These are phyloP conservation scores for Marasmius tenuissimus DNA, from an alignment of 1,284 basidiomycete species.

Conservation along the genomic window DNA sequence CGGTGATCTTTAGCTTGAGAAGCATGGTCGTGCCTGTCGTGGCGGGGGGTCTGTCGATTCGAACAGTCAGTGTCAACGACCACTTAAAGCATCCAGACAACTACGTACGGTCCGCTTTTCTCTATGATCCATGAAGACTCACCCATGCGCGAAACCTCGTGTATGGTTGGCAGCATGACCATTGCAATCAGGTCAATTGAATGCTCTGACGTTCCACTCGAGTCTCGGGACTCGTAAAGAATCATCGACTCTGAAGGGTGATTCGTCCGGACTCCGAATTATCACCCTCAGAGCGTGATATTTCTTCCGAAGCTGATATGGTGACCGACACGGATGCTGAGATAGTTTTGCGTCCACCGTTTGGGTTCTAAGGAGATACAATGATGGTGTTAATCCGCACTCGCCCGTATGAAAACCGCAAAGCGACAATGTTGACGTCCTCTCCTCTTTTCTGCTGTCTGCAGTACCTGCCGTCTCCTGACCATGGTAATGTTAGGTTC, in stretches of 20 bases:
- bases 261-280: not conserved
- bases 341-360: not conserved
- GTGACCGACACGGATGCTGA: not conserved
- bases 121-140: not conserved
- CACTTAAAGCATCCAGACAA: not conserved
- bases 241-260: not conserved
- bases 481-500: not conserved
- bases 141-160: not conserved
- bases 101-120: not conserved
- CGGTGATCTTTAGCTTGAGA: not conserved
- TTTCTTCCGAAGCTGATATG: not conserved
- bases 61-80: not conserved
- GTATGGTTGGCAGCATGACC: not conserved
- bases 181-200: not conserved
- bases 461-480: not conserved
- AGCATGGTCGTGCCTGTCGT: not conserved
- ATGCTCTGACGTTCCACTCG: not conserved
- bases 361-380: not conserved
- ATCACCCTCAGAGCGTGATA: not conserved
- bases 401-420: not conserved
- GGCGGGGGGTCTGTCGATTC: not conserved
- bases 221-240: not conserved
- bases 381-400: not conserved
- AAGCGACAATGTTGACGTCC: not conserved
- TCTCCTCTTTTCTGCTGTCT: not conserved